These are phyloP conservation scores for Cryphonectria parasitica DNA, from an alignment of 2,329 filamentous ascomycete species.

Conservation along the genomic window DNA sequence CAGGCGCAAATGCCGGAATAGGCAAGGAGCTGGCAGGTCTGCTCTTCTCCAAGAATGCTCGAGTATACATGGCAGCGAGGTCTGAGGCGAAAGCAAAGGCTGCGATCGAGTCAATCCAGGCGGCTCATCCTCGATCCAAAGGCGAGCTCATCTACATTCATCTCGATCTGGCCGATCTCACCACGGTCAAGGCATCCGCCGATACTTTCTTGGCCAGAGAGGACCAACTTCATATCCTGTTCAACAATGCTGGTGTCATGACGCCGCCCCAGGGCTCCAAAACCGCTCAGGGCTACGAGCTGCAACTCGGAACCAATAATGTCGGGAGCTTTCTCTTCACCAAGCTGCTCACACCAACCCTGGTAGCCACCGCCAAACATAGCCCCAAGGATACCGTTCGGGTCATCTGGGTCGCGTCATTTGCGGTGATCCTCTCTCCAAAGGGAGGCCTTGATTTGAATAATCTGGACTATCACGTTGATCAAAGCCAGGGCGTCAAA, in stretches of 20 bases:
- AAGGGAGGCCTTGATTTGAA: conserved; percentile 1
- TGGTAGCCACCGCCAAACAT: conserved; percentile 6
- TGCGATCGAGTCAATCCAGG: conserved; percentile 40
- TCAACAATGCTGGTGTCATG: conserved; percentile 43
- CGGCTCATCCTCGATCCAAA: conserved; percentile 37
- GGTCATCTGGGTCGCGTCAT: conserved; percentile 16
- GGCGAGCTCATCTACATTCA: conserved; percentile 42
- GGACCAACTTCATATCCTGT: conserved; percentile 38
- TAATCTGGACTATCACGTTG: conserved; percentile 16
- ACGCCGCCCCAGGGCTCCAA: conserved; percentile 34
- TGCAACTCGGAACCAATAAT: conserved; percentile 14
- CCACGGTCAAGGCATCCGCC: conserved; percentile 32
- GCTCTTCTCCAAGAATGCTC: conserved; percentile 52
- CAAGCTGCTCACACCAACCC: neutral
- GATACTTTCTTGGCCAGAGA: conserved; percentile 35
- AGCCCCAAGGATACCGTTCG: conserved; percentile 7
- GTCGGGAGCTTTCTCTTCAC: conserved; percentile 18
- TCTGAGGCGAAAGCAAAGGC: conserved; percentile 41
- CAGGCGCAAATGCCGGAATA: conserved; percentile 37
- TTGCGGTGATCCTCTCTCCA: neutral
- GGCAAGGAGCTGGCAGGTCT: conserved; percentile 51
- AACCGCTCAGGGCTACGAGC: conserved; percentile 29
- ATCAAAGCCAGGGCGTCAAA: neutral
- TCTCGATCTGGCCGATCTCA: conserved; percentile 40
- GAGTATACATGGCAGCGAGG: conserved; percentile 52